phyloP scores from a whole-genome alignment of 139 green algal genomes.

The Chlamydomonas schloesseri region DNA sequence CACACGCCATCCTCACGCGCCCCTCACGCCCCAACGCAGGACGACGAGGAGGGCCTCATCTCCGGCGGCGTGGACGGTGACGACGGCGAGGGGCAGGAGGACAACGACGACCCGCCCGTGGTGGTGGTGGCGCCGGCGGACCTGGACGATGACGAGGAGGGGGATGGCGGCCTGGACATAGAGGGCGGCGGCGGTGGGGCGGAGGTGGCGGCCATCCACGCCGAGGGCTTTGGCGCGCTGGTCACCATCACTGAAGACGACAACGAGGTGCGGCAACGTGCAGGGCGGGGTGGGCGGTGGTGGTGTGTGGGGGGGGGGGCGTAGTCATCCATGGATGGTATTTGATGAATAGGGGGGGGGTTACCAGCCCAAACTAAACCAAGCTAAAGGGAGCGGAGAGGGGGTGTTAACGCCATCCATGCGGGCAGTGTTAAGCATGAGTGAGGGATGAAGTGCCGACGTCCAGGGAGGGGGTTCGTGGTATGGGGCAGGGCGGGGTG shows the following conservation, averaged over 20 bases:
- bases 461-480: no score
- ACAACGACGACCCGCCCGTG: not conserved
- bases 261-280: constrained; percentile 20
- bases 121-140: no score
- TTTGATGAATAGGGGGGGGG: no score
- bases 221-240: constrained; percentile 11
- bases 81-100: not conserved
- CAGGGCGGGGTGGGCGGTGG: not conserved
- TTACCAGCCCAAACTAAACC: no score
- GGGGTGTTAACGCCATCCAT: no score
- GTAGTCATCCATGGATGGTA: no score
- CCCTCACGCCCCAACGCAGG: not conserved
- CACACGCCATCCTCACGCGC: no score
- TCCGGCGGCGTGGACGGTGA: not conserved
- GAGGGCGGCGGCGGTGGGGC: not conserved
- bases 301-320: not conserved
- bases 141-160: not conserved
- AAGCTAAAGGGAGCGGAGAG: no score
- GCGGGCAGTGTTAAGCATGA: no score
- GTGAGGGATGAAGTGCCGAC: no score
- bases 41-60: not conserved
- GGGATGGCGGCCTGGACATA: not conserved
- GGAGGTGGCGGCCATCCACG: not conserved
- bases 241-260: constrained; percentile 9
- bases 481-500: no score